Evolutionary conservation across 2,329 filamentous ascomycete genomes (phyloP), one percentile per base, ranked within the genome.

Genomic region (Fusarium setosum): DNA sequence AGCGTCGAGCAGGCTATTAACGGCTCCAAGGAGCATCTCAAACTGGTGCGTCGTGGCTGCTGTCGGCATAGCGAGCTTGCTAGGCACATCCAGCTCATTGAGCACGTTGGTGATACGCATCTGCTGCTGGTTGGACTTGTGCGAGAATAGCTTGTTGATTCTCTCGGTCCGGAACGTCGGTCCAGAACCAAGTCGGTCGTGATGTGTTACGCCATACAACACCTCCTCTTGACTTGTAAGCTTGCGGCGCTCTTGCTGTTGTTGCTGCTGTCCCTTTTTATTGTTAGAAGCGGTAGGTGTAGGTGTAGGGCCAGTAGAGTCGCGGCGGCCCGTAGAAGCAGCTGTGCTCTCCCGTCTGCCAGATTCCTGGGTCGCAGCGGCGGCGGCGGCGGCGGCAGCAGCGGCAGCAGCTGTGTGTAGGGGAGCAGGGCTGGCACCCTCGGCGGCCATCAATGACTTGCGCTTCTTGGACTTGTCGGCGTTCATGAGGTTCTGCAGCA

Each of bases 401-500:
- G 61, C 55, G 10, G 67, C 61, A n/a, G 55, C 48, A 2, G 63
- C 23, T 3, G 56, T 61, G 59, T 71, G 68, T 17, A 65, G 81
- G 18, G 74, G 75, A 8, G 75, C 81, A 10, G 85, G 82, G 56
- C 81, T 85, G 26, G 77, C 76, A 24, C 82, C 84, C 23, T 91
- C 90, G 9, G 83, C 80, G 4, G 86, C 88, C 71, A 91, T 84
- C 23, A 91, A 81, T 5, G 90, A 90, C 75, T 90, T 93, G 59
- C 93, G 90, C 79, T 97, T 97, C 83, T 97, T 96, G 63, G 89
- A 90, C 76, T 96, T 94, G 77, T 97, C 95, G 52, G 90, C 90
- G 56, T 87, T 88, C 77, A 97, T 87, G 32, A 98, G 87, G 66
- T 91, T 94, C 73, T 95, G 90, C 60, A 97, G 87, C 17, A 98